These are phyloP conservation scores for Calycina marina DNA, from an alignment of 2,329 filamentous ascomycete genomes.

Conservation along the genomic window DNA sequence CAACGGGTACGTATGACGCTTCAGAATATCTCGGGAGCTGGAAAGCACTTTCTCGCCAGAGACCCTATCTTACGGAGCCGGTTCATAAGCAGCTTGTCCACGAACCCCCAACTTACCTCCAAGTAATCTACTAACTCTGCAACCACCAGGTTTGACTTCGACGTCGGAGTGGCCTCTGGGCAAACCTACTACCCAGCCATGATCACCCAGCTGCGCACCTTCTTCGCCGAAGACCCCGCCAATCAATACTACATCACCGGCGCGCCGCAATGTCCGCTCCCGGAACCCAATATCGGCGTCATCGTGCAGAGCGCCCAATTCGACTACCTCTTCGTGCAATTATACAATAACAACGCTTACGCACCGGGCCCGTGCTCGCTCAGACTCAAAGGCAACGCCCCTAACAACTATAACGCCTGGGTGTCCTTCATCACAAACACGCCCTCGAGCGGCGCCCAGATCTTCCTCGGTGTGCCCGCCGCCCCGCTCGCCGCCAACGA, in stretches of 20 bases:
- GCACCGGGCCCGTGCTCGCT: slow-evolving; percentile 4
- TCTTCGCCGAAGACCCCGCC: slow-evolving; percentile 22
- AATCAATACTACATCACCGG: slow-evolving; percentile 32
- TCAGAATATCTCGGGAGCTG: no score
- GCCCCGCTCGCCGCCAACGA: slow-evolving; percentile 24
- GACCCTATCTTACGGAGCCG: no score
- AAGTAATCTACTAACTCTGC: no score
- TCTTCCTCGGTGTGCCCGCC: slow-evolving; percentile 22
- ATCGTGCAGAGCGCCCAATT: slow-evolving; percentile 26
- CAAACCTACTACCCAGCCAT: slow-evolving; percentile 17
- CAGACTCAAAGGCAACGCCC: slow-evolving; percentile 8
- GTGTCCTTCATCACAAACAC: slow-evolving; percentile 15
- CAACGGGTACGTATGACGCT: no score
- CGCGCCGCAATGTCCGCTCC: slow-evolving; percentile 31
- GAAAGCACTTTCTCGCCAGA: no score
- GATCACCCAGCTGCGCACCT: slow-evolving; percentile 18
- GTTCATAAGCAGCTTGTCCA: no score
- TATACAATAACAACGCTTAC: slow-evolving; percentile 28
- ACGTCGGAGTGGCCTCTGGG: slow-evolving; percentile 27
- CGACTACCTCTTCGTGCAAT: slow-evolving; percentile 31
- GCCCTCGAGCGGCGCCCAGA: slow-evolving; percentile 16
- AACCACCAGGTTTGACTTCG: no score
- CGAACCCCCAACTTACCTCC: no score
- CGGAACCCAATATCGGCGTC: slow-evolving; percentile 28
- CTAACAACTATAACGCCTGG: slow-evolving; percentile 20